Conservation (phyloP, 495 filamentous ascomycete species). For the Aspergillus ostianus region DNA sequence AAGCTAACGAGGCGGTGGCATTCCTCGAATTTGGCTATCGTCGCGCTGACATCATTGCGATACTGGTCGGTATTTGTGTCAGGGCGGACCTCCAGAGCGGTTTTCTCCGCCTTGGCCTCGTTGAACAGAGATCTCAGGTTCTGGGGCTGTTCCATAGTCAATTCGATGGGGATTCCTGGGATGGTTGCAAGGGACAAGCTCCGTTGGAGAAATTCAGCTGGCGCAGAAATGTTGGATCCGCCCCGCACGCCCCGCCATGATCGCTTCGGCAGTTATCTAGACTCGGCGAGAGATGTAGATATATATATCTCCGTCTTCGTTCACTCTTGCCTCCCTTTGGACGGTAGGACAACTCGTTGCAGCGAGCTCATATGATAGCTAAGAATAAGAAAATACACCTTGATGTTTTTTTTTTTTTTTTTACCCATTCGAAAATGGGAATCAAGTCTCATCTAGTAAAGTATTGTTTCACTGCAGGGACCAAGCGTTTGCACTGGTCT, state of each 20-base stretch:
- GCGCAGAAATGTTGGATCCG: slow-evolving; percentile 10
- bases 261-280: neutral
- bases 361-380: no score
- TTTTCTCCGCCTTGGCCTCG: slow-evolving; percentile 55
- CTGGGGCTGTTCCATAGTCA: slow-evolving; percentile 47
- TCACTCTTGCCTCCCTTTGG: no score
- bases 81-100: slow-evolving; percentile 44
- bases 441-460: no score
- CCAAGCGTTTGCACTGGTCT: neutral
- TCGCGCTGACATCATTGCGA: slow-evolving; percentile 61
- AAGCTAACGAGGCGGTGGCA: slow-evolving; percentile 65
- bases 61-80: slow-evolving; percentile 60
- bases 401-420: no score
- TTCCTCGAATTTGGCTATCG: slow-evolving; percentile 69
- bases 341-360: no score
- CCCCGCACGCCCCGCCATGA: slow-evolving; percentile 13
- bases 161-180: slow-evolving; percentile 5
- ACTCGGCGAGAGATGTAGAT: neutral
- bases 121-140: slow-evolving; percentile 58
- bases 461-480: neutral
- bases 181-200: slow-evolving; percentile 13
- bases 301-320: neutral
- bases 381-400: no score
- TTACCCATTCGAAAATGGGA: no score
- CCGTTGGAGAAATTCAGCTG: slow-evolving; percentile 15